phyloP scores from a whole-genome alignment of 495 filamentous ascomycete genomes.

The Pseudomonodictys pantanalensis region DNA sequence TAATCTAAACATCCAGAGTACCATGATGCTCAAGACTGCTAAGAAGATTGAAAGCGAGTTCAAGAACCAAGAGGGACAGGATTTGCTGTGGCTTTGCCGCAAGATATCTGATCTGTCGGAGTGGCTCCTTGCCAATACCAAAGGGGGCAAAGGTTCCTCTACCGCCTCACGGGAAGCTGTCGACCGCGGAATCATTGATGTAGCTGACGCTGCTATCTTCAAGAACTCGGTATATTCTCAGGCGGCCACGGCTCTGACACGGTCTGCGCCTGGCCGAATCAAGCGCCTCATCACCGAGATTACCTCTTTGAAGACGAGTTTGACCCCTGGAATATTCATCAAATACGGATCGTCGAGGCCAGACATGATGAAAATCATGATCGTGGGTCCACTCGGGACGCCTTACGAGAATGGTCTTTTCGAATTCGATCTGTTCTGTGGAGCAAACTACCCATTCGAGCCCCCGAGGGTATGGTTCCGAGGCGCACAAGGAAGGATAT shows the following conservation, averaged over 20 bases:
- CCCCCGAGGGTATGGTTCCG: constrained; percentile 53
- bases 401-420: constrained; percentile 63
- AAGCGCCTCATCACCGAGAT: constrained; percentile 53
- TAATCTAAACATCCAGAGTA: constrained; percentile 36
- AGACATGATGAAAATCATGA: constrained; percentile 58
- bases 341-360: constrained; percentile 51
- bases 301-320: constrained; percentile 48
- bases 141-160: background rate
- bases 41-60: constrained; percentile 22
- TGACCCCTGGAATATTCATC: constrained; percentile 60
- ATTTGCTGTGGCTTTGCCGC: constrained; percentile 25
- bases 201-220: constrained; percentile 4
- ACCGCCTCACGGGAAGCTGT: background rate
- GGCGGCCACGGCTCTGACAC: constrained; percentile 4
- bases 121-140: constrained; percentile 14
- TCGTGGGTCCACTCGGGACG: constrained; percentile 54
- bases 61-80: constrained; percentile 27
- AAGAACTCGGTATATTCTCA: background rate
- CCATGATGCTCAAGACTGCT: constrained; percentile 31
- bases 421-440: constrained; percentile 58
- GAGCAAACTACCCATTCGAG: constrained; percentile 46
- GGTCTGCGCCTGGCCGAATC: constrained; percentile 44
- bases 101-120: constrained; percentile 27
- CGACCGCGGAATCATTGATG: constrained; percentile 6
- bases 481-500: constrained; percentile 48